Percentiles rank a stretch among this genome's conserved stretches.
phyloP scores from a whole-genome alignment of 1,284 basidiomycete species.

The Rhodotorula sp. region DNA sequence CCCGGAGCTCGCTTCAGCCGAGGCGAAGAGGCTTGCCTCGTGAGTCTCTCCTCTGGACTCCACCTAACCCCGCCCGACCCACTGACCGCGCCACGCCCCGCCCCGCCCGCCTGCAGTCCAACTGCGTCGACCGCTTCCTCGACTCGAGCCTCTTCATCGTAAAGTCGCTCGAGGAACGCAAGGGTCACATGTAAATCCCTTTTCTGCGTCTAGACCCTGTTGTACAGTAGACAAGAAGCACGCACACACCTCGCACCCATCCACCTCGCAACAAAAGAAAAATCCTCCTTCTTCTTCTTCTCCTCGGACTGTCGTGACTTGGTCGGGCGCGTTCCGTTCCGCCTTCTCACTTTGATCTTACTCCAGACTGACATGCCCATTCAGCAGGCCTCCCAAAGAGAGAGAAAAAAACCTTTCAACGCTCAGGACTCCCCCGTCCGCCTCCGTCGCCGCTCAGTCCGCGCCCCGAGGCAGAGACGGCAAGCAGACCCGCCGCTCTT shows the following conservation, averaged over 20 bases:
- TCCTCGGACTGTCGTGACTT: too few relatives aligned
- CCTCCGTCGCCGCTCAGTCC: too few relatives aligned
- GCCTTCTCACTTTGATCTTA: too few relatives aligned
- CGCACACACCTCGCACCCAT: background rate
- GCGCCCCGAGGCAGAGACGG: too few relatives aligned
- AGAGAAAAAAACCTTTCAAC: too few relatives aligned
- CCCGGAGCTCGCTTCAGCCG: constrained; percentile 82
- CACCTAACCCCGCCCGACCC: background rate
- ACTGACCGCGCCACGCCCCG: background rate
- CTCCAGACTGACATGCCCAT: too few relatives aligned
- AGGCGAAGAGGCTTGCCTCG: constrained; percentile 80
- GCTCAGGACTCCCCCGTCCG: too few relatives aligned
- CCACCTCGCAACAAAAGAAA: too few relatives aligned
- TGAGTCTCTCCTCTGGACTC: constrained; percentile 48
- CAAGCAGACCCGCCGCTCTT: too few relatives aligned
- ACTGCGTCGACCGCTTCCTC: constrained; percentile 63
- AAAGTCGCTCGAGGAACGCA: constrained; percentile 65
- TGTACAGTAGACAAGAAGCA: background rate
- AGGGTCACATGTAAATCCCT: constrained; percentile 14
- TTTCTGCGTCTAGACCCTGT: background rate
- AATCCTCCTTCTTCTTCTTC: too few relatives aligned
- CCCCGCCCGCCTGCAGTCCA: background rate
- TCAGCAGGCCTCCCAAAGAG: too few relatives aligned
- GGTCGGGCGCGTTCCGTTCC: too few relatives aligned
- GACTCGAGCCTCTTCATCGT: constrained; percentile 88